Evolutionary conservation across 2,329 filamentous ascomycete species (phyloP).

Genomic region (Leptosphaerulina australis): DNA sequence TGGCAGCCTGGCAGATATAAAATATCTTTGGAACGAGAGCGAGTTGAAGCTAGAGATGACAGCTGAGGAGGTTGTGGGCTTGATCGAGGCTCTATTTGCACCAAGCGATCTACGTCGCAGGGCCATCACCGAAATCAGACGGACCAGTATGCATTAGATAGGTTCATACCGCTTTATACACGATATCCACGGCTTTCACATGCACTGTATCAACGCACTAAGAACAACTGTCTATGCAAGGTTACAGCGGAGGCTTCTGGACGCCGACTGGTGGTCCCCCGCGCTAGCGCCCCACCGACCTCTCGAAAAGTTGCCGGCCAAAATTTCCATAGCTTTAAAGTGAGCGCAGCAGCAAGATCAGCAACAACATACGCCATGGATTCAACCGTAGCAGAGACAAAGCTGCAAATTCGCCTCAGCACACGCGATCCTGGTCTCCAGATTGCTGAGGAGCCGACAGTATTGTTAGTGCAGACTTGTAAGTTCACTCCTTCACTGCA

Average conservation of each 20-base stretch:
- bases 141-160: slow-evolving; percentile 33
- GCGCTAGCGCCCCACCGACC: slow-evolving; percentile 32
- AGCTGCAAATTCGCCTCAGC: slow-evolving; percentile 45
- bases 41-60: slow-evolving; percentile 67
- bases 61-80: slow-evolving; percentile 65
- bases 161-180: slow-evolving; percentile 1
- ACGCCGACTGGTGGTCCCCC: slow-evolving; percentile 24
- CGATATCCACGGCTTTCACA: slow-evolving; percentile 7
- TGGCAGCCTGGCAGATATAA: slow-evolving; percentile 67
- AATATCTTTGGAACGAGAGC: slow-evolving; percentile 68
- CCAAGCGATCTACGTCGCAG: slow-evolving; percentile 64
- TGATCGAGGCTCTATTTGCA: slow-evolving; percentile 69
- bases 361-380: slow-evolving; percentile 33
- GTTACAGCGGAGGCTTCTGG: slow-evolving; percentile 24
- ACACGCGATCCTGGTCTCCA: slow-evolving; percentile 44
- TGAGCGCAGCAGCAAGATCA: slow-evolving; percentile 12
- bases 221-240: neutral
- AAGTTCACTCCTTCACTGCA: slow-evolving; percentile 15
- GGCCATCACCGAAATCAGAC: slow-evolving; percentile 63
- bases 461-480: slow-evolving; percentile 44
- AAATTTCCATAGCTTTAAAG: slow-evolving; percentile 36
- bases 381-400: slow-evolving; percentile 33
- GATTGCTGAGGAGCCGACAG: slow-evolving; percentile 41
- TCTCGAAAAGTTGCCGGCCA: slow-evolving; percentile 32
- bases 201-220: neutral